Percentiles rank a stretch among this genome's conserved stretches.
Conservation (phyloP, 768 basidiomycete species). For the Leccinum broughii region DNA sequence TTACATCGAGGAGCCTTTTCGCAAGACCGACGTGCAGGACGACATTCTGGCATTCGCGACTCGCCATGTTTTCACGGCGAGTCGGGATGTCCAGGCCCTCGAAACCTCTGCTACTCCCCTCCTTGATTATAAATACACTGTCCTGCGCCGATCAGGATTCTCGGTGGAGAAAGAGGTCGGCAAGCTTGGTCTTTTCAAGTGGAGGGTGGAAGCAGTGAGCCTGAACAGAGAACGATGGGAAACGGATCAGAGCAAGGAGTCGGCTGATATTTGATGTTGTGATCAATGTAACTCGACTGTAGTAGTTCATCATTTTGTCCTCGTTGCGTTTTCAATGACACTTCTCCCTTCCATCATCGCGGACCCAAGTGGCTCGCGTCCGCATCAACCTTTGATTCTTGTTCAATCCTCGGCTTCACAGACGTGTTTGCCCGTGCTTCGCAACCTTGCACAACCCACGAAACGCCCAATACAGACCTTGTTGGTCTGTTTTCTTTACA, state of each 20-base stretch:
- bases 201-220: conserved; percentile 49
- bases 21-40: conserved; percentile 54
- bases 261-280: conserved; percentile 13
- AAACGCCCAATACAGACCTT: conserved; percentile 32
- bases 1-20: conserved; percentile 66
- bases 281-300: not conserved
- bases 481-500: conserved; percentile 59
- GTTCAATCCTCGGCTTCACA: conserved; percentile 62
- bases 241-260: conserved; percentile 21
- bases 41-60: conserved; percentile 66
- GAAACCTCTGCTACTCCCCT: conserved; percentile 51
- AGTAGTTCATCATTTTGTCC: not conserved
- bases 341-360: conserved; percentile 30
- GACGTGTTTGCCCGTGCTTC: conserved; percentile 56
- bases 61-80: conserved; percentile 52
- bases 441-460: conserved; percentile 40
- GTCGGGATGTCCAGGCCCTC: conserved; percentile 45
- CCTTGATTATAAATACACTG: conserved; percentile 46
- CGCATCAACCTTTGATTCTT: conserved; percentile 48
- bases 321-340: conserved; percentile 22
- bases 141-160: conserved; percentile 53
- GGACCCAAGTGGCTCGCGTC: conserved; percentile 20
- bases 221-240: conserved; percentile 52
- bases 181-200: conserved; percentile 55
- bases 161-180: conserved; percentile 41